phyloP scores from a whole-genome alignment of 129 eudicot species.

The Escallonia herrerae region DNA sequence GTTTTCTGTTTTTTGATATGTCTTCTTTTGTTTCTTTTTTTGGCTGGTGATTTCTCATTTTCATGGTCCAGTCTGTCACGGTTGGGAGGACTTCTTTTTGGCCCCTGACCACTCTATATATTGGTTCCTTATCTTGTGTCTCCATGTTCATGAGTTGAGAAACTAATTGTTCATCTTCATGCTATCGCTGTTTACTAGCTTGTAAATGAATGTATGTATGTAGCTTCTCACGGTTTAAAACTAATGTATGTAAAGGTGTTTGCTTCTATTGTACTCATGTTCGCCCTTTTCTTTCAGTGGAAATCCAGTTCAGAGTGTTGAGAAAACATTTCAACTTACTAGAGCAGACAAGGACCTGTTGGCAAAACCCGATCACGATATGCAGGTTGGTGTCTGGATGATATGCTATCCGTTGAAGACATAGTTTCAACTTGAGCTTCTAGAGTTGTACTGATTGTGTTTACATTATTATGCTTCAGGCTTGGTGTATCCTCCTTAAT shows the following conservation, averaged over 20 bases:
- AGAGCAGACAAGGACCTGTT: conserved; percentile 67
- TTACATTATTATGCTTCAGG: conserved; percentile 36
- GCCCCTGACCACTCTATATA: no score
- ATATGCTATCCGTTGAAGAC: not conserved
- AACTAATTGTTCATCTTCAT: no score
- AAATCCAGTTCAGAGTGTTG: conserved; percentile 73
- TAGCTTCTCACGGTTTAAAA: no score
- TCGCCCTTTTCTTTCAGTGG: conserved; percentile 37
- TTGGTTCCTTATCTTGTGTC: no score
- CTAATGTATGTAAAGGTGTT: not conserved
- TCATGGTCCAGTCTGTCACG: no score
- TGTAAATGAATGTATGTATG: no score
- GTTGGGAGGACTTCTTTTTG: no score
- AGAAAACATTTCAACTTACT: conserved; percentile 80
- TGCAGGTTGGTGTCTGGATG: conserved; percentile 56
- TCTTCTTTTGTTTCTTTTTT: no score
- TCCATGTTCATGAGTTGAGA: no score
- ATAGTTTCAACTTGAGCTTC: not conserved
- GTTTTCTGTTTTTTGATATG: no score
- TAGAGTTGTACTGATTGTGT: conserved; percentile 16
- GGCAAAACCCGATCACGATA: conserved; percentile 75
- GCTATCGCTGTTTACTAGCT: no score
- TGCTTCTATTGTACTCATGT: conserved; percentile 4
- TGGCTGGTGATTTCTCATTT: no score
- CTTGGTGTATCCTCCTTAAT: conserved; percentile 97